A percentile compares a stretch with the other conserved stretches of the same genome.
Evolutionary conservation across 2,329 filamentous ascomycete species (phyloP).

Genomic region (Trichoderma sp.): DNA sequence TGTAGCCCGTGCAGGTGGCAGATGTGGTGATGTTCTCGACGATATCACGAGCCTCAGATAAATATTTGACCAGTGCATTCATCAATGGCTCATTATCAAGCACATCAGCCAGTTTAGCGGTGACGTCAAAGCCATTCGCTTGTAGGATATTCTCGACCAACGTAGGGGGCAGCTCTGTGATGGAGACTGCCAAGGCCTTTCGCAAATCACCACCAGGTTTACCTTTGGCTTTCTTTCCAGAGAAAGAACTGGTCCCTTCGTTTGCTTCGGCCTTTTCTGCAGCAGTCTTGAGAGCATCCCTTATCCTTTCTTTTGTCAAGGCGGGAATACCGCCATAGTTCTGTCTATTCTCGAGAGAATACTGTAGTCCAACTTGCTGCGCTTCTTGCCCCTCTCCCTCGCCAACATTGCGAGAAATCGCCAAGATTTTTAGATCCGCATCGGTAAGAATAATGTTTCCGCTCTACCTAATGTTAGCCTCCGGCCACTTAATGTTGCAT

Average conservation of each 20-base stretch:
- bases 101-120: conserved; percentile 67
- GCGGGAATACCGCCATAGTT: conserved; percentile 77
- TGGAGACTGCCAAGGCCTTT: conserved; percentile 77
- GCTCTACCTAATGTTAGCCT: conserved; percentile 47
- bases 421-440: conserved; percentile 76
- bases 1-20: conserved; percentile 75
- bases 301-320: conserved; percentile 73
- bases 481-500: background rate
- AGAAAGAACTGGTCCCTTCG: conserved; percentile 31
- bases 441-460: conserved; percentile 96
- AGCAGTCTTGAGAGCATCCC: conserved; percentile 66
- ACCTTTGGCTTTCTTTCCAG: conserved; percentile 66
- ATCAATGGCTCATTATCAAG: conserved; percentile 66
- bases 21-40: conserved; percentile 68
- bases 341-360: conserved; percentile 79
- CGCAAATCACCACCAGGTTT: conserved; percentile 75
- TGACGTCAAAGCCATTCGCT: conserved; percentile 67
- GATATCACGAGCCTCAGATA: conserved; percentile 70
- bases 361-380: conserved; percentile 73
- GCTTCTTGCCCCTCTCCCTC: conserved; percentile 84
- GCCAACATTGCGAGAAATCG: conserved; percentile 75
- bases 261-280: conserved; percentile 59
- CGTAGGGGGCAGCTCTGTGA: conserved; percentile 85
- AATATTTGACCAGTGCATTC: conserved; percentile 65
- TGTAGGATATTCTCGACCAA: conserved; percentile 84